Percentiles rank a stretch among this genome's conserved stretches.
Evolutionary conservation across 2,329 filamentous ascomycete species (phyloP).

Genomic region (Colletotrichum camelliae): DNA sequence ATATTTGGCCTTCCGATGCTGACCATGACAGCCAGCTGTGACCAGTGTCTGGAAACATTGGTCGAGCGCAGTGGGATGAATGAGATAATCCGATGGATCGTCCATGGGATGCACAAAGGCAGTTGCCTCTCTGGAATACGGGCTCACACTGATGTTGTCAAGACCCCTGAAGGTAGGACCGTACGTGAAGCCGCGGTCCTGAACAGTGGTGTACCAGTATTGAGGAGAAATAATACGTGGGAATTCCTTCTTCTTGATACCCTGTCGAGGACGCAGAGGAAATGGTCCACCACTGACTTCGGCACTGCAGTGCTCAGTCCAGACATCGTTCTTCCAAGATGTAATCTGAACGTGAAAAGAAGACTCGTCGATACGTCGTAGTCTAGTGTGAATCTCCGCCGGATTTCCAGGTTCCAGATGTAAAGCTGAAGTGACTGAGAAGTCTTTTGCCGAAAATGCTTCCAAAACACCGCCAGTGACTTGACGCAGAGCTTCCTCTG

Average conservation of each 20-base stretch:
- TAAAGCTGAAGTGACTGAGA: slow-evolving; percentile 33
- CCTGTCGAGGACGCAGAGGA: slow-evolving; percentile 14
- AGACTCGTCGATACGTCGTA: slow-evolving; percentile 30
- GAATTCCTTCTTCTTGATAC: slow-evolving; percentile 12
- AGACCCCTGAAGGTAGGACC: slow-evolving; percentile 35
- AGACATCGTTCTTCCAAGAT: slow-evolving; percentile 29
- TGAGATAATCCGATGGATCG: slow-evolving; percentile 25
- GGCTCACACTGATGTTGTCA: slow-evolving; percentile 23
- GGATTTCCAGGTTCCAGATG: slow-evolving; percentile 30
- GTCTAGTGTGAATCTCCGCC: slow-evolving; percentile 34
- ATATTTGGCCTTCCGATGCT: neutral
- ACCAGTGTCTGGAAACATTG: slow-evolving; percentile 33
- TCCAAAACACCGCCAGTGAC: slow-evolving; percentile 20
- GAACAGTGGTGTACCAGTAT: slow-evolving; percentile 30
- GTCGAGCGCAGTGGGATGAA: slow-evolving; percentile 45
- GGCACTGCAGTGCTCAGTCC: slow-evolving; percentile 32
- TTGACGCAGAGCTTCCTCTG: neutral
- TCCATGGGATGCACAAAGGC: slow-evolving; percentile 11
- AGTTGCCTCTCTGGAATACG: slow-evolving; percentile 23
- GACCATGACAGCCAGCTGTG: slow-evolving; percentile 19
- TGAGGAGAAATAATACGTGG: neutral
- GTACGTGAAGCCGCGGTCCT: slow-evolving; percentile 32
- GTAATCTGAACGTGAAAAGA: slow-evolving; percentile 38
- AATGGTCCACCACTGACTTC: slow-evolving; percentile 12
- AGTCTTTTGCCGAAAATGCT: slow-evolving; percentile 27